phyloP scores from a whole-genome alignment of 108 stramenopile genomes.

The Hondaea fermentalgiana region DNA sequence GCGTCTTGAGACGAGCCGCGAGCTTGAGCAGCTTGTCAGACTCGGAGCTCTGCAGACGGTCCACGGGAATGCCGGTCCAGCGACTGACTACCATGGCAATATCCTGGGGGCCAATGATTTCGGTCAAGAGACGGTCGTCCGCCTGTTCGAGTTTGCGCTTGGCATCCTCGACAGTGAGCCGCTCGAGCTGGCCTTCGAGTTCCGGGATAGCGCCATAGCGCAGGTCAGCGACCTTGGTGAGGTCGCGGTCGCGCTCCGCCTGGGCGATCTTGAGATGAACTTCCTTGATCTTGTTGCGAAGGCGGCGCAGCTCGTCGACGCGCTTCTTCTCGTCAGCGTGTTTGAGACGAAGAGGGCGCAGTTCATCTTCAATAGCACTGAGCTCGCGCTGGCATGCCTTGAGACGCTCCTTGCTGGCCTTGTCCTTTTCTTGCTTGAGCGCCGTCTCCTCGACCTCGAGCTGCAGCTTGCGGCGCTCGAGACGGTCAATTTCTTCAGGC shows the following conservation, averaged over 20 bases:
- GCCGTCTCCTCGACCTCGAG: constrained; percentile 89
- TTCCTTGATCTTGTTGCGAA: constrained; percentile 71
- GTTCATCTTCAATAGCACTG: constrained; percentile 50
- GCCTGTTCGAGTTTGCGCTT: constrained; percentile 51
- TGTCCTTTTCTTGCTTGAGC: constrained; percentile 67
- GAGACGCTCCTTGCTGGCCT: constrained; percentile 58
- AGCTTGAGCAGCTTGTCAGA: constrained; percentile 69
- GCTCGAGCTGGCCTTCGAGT: constrained; percentile 56
- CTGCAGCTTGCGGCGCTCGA: constrained; percentile 72
- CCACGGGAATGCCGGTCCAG: constrained; percentile 85
- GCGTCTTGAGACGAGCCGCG: constrained; percentile 51
- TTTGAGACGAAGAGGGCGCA: constrained; percentile 54
- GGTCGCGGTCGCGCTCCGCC: constrained; percentile 79
- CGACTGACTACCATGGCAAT: constrained; percentile 79
- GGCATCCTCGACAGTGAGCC: constrained; percentile 57
- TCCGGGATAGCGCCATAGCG: constrained; percentile 85
- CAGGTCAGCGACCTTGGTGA: constrained; percentile 81
- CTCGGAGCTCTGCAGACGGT: constrained; percentile 74
- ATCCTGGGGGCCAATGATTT: constrained; percentile 83
- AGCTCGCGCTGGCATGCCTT: constrained; percentile 61
- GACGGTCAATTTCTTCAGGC: constrained; percentile 74
- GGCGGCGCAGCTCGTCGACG: constrained; percentile 63
- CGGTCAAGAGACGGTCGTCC: constrained; percentile 59
- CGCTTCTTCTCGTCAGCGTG: constrained; percentile 72
- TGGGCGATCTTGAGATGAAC: constrained; percentile 67